A percentile compares a stretch with the other conserved stretches of the same genome.
These are phyloP conservation scores for Trichoderma semiorbis DNA, from an alignment of 2,329 filamentous ascomycete species.

Conservation along the genomic window DNA sequence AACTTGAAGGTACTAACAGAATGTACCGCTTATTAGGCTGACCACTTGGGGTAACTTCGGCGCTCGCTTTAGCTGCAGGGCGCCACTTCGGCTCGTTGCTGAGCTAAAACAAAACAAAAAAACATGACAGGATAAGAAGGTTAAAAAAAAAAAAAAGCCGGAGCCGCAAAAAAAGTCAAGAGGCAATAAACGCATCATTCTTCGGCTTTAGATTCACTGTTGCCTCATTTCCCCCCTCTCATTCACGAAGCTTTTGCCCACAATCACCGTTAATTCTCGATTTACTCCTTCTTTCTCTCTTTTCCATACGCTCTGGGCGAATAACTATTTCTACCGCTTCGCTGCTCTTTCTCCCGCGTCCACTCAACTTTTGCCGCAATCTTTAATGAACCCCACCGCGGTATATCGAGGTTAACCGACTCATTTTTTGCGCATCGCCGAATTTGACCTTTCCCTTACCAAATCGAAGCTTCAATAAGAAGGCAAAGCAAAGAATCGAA, in stretches of 20 bases:
- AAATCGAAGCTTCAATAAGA: not conserved
- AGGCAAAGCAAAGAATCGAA: not conserved
- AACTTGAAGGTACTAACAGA: not conserved
- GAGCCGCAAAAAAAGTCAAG: not conserved
- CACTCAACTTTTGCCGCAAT: not conserved
- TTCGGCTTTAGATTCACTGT: not conserved
- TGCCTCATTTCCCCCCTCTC: not conserved
- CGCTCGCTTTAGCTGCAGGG: not conserved
- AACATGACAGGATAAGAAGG: not conserved
- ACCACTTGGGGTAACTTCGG: slow-evolving; percentile 1
- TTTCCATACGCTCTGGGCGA: not conserved
- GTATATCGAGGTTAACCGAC: not conserved
- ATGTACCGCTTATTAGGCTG: not conserved
- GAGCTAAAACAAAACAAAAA: slow-evolving; percentile 1
- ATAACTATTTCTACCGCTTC: not conserved
- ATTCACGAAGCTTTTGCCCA: not conserved
- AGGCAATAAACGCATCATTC: slow-evolving; percentile 9
- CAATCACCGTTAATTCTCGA: not conserved
- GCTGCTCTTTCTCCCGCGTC: no score
- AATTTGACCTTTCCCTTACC: not conserved
- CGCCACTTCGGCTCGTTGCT: not conserved
- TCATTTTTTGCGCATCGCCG: not conserved
- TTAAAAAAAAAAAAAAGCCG: not conserved
- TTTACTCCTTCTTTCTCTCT: not conserved
- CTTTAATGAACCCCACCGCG: not conserved